Conservation (phyloP, 2,329 filamentous ascomycete species). For the Sporothrix globosa region DNA sequence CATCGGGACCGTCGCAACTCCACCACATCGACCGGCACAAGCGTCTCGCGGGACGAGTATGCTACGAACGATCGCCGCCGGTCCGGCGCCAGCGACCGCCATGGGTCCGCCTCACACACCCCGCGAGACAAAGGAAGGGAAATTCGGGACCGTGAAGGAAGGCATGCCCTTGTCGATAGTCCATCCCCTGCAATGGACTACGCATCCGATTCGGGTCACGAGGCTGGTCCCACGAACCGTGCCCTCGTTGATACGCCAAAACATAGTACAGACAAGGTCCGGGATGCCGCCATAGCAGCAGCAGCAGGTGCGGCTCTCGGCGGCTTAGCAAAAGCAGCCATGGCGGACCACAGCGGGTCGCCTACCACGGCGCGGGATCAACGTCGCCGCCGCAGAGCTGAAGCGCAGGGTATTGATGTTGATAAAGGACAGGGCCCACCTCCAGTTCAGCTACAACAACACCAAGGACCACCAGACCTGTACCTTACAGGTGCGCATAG, state of each 20-base stretch:
- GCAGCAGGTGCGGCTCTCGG: conserved; percentile 52
- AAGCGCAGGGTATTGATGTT: conserved; percentile 52
- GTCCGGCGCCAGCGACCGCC: conserved; percentile 61
- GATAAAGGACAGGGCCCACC: not conserved
- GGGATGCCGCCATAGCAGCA: conserved; percentile 50
- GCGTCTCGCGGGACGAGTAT: conserved; percentile 58
- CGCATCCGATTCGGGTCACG: conserved; percentile 47
- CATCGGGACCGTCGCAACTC: conserved; percentile 72
- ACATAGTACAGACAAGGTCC: conserved; percentile 50
- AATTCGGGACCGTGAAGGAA: conserved; percentile 57
- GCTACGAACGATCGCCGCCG: conserved; percentile 62
- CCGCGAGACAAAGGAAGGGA: conserved; percentile 38
- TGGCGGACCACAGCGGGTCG: conserved; percentile 45
- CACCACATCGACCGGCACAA: conserved; percentile 58
- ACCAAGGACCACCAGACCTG: conserved; percentile 45
- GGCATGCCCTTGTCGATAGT: conserved; percentile 57
- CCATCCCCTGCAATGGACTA: conserved; percentile 44
- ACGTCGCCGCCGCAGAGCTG: conserved; percentile 57
- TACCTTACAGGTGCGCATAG: conserved; percentile 33
- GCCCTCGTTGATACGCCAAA: conserved; percentile 52
- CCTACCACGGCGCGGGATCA: conserved; percentile 57
- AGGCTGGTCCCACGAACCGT: conserved; percentile 1
- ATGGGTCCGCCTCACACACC: conserved; percentile 35
- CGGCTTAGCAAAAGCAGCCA: conserved; percentile 45
- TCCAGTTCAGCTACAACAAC: conserved; percentile 47